A percentile compares a stretch with the other conserved stretches of the same genome.
Conservation (phyloP, 768 basidiomycete genomes). For the Naematelia aurantialba region DNA sequence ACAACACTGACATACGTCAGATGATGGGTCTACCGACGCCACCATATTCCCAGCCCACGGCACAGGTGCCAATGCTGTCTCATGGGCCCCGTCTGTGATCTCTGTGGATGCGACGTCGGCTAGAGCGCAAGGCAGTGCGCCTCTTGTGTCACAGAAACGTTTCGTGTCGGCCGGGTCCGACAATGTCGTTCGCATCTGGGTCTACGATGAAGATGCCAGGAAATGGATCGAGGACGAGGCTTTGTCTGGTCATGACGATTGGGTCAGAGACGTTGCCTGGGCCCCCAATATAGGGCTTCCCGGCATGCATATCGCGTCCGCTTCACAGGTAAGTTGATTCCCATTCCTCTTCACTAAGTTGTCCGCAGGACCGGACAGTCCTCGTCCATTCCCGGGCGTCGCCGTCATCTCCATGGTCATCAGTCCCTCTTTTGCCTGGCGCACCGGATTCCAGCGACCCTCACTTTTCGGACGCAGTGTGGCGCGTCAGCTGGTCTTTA, state of each 20-base stretch:
- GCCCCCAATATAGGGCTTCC: constrained; percentile 95
- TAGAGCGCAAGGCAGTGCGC: constrained; percentile 45
- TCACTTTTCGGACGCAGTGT: constrained; percentile 94
- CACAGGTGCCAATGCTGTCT: constrained; percentile 93
- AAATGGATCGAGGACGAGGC: constrained; percentile 87
- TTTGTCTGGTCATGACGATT: constrained; percentile 89
- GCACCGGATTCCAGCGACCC: constrained; percentile 57
- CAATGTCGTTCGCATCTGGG: constrained; percentile 92
- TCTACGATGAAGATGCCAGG: constrained; percentile 77
- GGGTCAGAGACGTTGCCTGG: constrained; percentile 99
- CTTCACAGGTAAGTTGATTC: constrained; percentile 64
- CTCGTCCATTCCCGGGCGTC: constrained; percentile 47
- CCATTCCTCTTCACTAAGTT: constrained; percentile 51
- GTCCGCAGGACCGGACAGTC: constrained; percentile 48
- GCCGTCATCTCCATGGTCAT: constrained; percentile 45
- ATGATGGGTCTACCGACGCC: constrained; percentile 93
- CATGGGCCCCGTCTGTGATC: constrained; percentile 72
- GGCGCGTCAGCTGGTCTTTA: constrained; percentile 98
- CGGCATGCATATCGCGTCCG: constrained; percentile 90
- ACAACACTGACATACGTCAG: constrained; percentile 52
- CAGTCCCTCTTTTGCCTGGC: constrained; percentile 50
- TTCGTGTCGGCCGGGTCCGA: constrained; percentile 96
- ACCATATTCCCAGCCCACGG: constrained; percentile 94
- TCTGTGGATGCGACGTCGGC: constrained; percentile 50
- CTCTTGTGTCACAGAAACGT: constrained; percentile 67